Percentiles rank a stretch among this genome's conserved stretches.
Evolutionary conservation across 2,329 filamentous ascomycete genomes (phyloP).

Genomic region (Lachnellula hyalina): DNA sequence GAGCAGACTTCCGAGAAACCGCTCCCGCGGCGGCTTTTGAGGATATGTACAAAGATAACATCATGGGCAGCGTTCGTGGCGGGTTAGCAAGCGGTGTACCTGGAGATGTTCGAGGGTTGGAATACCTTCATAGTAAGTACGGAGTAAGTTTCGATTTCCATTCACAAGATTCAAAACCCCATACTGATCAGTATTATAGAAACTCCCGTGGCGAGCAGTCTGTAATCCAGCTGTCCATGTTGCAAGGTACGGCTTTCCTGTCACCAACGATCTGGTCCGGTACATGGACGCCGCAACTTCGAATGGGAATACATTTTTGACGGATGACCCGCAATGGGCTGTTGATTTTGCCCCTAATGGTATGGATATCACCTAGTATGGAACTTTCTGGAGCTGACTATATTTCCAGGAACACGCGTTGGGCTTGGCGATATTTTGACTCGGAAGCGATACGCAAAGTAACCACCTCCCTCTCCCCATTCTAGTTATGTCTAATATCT

Average conservation of each 20-base stretch:
- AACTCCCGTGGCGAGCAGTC: conserved; percentile 64
- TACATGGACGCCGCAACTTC: conserved; percentile 58
- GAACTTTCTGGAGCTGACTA: conserved; percentile 1
- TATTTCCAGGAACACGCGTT: conserved; percentile 43
- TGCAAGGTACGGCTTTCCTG: conserved; percentile 66
- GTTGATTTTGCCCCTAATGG: conserved; percentile 65
- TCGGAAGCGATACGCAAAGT: conserved; percentile 57
- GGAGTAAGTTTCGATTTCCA: conserved; percentile 41
- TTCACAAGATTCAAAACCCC: neutral
- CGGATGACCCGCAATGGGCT: conserved; percentile 57
- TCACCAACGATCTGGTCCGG: conserved; percentile 67
- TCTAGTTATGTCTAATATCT: neutral
- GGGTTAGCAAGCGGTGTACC: conserved; percentile 70
- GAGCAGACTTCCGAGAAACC: conserved; percentile 73
- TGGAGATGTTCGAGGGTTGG: conserved; percentile 71
- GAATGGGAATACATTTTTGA: conserved; percentile 50
- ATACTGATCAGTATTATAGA: conserved; percentile 26
- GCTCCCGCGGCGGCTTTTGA: conserved; percentile 76
- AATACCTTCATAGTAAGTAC: conserved; percentile 69
- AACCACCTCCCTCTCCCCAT: neutral
- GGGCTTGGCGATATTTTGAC: conserved; percentile 58
- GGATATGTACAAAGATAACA: conserved; percentile 78
- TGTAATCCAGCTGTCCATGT: conserved; percentile 69
- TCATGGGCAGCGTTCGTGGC: conserved; percentile 60
- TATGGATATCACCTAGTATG: conserved; percentile 1